Conservation (phyloP, 129 eudicot genomes). For the sunflower (Helianthus annuus) region HanXRQr2.0-SUNRISE NC_035445.2:147201277-147201776, state of each 20-base stretch:
- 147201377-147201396: background rate
- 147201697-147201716: conserved; percentile 68
- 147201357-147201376: background rate
- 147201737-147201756: conserved; percentile 56
- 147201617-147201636: conserved; percentile 1
- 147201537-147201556: conserved; percentile 43
- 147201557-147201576: background rate
- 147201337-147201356: no score
- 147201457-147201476: background rate
- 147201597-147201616: background rate
- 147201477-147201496: background rate
- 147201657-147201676: conserved; percentile 18
- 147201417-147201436: background rate
- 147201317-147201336: no score
- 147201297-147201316: no score
- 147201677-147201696: conserved; percentile 40
- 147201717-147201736: conserved; percentile 62
- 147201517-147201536: conserved; percentile 58
- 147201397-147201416: background rate
- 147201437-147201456: background rate
- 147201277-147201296: no score
- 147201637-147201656: conserved; percentile 5
- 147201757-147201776: conserved; percentile 76
- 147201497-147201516: conserved; percentile 55
- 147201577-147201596: conserved; percentile 5